Evolutionary conservation across 805 yeast species (phyloP).

Genomic region (Ogataea minuta): DNA sequence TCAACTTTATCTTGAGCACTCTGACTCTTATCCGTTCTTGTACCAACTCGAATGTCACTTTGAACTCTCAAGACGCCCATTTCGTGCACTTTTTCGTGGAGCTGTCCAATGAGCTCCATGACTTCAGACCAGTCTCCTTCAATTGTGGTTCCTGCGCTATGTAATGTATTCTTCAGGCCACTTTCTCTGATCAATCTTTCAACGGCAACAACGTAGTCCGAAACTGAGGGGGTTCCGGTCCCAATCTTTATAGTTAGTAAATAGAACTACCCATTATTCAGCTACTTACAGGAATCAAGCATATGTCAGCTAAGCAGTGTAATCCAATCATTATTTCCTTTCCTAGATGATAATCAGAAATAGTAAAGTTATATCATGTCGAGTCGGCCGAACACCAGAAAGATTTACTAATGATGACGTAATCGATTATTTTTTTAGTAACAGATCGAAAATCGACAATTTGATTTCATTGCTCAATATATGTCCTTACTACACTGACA

Average conservation of each 20-base stretch:
- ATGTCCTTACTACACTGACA: too few species aligned
- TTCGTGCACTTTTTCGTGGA: slow-evolving; percentile 71
- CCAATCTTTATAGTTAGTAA: slow-evolving; percentile 52
- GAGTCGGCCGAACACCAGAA: too few species aligned
- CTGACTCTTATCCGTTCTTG: slow-evolving; percentile 74
- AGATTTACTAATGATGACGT: too few species aligned
- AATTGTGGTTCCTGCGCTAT: slow-evolving; percentile 86
- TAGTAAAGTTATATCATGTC: too few species aligned
- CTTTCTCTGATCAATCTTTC: slow-evolving; percentile 62
- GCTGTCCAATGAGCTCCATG: slow-evolving; percentile 69
- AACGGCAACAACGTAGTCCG: slow-evolving; percentile 72
- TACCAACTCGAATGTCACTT: slow-evolving; percentile 83
- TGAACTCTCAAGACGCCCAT: slow-evolving; percentile 78
- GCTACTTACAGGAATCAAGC: slow-evolving; percentile 70
- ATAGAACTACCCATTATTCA: not conserved
- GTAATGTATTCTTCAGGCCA: slow-evolving; percentile 65
- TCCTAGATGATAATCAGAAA: too few species aligned
- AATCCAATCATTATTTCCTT: slow-evolving; percentile 38
- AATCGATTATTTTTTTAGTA: too few species aligned
- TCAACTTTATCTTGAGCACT: slow-evolving; percentile 70
- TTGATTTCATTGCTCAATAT: not conserved
- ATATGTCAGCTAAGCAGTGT: slow-evolving; percentile 80
- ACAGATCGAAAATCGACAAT: not conserved
- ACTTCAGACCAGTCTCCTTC: slow-evolving; percentile 95
- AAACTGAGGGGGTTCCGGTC: slow-evolving; percentile 72